These are phyloP conservation scores for Fusarium torreyae DNA, from an alignment of 2,329 filamentous ascomycete species.

Conservation along the genomic window DNA sequence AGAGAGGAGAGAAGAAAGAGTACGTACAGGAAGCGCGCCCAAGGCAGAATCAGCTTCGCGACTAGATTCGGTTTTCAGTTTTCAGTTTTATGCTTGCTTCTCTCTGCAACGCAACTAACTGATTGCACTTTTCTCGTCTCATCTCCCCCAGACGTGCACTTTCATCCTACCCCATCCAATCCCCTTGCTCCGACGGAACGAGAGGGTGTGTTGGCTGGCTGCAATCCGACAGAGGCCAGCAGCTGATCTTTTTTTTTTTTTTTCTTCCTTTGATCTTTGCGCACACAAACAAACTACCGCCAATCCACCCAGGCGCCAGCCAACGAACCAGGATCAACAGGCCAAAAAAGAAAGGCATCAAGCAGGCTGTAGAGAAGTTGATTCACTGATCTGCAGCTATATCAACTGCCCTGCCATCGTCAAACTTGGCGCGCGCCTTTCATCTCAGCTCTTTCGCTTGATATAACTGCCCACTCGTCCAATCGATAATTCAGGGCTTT, in stretches of 20 bases:
- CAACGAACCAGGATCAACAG: neutral
- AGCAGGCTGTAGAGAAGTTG: conserved; percentile 9
- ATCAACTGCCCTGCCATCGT: conserved; percentile 16
- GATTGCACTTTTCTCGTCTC: conserved; percentile 24
- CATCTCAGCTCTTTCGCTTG: conserved; percentile 21
- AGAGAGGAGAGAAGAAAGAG: neutral
- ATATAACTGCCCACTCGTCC: conserved; percentile 17
- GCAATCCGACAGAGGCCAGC: conserved; percentile 38
- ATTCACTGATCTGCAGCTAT: conserved; percentile 24
- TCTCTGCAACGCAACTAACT: conserved; percentile 14
- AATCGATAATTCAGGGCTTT: conserved; percentile 19
- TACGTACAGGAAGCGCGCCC: conserved; percentile 1
- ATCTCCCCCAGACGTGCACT: conserved; percentile 41
- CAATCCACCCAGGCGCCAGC: neutral
- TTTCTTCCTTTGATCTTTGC: conserved; percentile 7
- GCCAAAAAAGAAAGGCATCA: conserved; percentile 13
- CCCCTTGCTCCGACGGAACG: conserved; percentile 34
- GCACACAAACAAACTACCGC: conserved; percentile 14
- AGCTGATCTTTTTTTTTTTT: conserved; percentile 17
- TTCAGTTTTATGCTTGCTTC: neutral
- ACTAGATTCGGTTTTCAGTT: neutral
- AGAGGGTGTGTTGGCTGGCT: conserved; percentile 36
- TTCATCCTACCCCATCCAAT: conserved; percentile 29
- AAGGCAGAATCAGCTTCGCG: conserved; percentile 7
- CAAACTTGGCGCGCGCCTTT: conserved; percentile 33